phyloP scores from a whole-genome alignment of 331 rosid species.

The Malus hybrid region DNA sequence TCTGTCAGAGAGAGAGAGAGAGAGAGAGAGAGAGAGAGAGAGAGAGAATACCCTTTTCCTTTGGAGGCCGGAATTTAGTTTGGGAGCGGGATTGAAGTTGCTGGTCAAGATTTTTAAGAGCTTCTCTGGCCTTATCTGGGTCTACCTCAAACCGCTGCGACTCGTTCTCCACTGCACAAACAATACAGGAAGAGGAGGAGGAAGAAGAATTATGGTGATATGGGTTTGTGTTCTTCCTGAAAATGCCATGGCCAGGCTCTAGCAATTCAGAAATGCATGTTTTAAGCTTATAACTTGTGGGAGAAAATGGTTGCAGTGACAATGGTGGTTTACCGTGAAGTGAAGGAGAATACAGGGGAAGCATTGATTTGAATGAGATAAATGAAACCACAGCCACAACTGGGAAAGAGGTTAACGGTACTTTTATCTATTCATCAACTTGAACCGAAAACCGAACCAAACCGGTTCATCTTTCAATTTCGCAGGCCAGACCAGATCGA shows the following conservation, averaged over 20 bases:
- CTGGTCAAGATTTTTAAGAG: conserved; percentile 72
- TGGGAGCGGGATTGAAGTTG: conserved; percentile 57
- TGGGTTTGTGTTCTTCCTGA: conserved; percentile 11
- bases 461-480: too few species aligned
- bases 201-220: conserved; percentile 2
- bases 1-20: too few species aligned
- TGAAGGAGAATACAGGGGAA: conserved; percentile 25
- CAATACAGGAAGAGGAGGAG: not conserved
- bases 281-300: not conserved
- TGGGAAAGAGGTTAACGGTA: not conserved
- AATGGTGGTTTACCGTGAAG: conserved; percentile 24
- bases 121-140: conserved; percentile 74
- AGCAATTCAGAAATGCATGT: not conserved
- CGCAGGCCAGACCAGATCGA: too few species aligned
- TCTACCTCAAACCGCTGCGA: conserved; percentile 68
- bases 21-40: not conserved
- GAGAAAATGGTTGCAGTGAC: conserved; percentile 9
- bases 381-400: conserved; percentile 12
- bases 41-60: conserved; percentile 31
- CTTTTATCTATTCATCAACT: not conserved
- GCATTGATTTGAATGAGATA: conserved; percentile 21
- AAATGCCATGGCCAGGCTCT: not conserved
- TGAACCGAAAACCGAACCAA: too few species aligned
- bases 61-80: conserved; percentile 41
- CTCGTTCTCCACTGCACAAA: conserved; percentile 43